Evolutionary conservation across 129 eudicot species (phyloP).

Genomic region (Artemisia annua): DNA sequence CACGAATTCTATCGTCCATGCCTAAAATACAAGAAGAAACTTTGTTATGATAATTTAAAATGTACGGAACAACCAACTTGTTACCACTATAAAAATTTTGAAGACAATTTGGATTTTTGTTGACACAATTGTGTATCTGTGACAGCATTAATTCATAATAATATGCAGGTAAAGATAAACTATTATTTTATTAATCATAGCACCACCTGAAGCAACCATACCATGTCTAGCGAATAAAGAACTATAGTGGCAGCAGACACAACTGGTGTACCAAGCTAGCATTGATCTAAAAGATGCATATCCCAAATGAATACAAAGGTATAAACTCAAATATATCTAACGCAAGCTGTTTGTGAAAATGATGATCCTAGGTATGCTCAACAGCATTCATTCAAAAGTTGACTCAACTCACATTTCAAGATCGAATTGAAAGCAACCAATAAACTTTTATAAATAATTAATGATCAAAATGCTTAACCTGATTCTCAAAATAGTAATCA

Average conservation of each 20-base stretch:
- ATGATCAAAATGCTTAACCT: not conserved
- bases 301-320: no score
- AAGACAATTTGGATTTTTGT: no score
- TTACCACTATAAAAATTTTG: not conserved
- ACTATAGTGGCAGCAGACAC: not conserved
- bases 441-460: not conserved
- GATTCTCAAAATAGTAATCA: not conserved
- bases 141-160: not conserved
- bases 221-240: not conserved
- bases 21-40: constrained; percentile 1
- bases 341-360: no score
- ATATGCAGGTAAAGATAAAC: not conserved
- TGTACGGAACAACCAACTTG: constrained; percentile 5
- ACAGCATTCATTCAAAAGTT: no score
- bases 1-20: not conserved
- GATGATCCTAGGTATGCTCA: no score
- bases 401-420: no score
- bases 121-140: not conserved
- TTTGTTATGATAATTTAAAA: not conserved
- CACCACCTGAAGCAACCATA: not conserved
- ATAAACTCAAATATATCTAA: no score
- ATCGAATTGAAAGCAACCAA: no score
- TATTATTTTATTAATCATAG: no score
- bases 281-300: not conserved
- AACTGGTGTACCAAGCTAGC: not conserved